Conservation (phyloP, 208 protist species). For the Acanthamoeba lenticulata region DNA sequence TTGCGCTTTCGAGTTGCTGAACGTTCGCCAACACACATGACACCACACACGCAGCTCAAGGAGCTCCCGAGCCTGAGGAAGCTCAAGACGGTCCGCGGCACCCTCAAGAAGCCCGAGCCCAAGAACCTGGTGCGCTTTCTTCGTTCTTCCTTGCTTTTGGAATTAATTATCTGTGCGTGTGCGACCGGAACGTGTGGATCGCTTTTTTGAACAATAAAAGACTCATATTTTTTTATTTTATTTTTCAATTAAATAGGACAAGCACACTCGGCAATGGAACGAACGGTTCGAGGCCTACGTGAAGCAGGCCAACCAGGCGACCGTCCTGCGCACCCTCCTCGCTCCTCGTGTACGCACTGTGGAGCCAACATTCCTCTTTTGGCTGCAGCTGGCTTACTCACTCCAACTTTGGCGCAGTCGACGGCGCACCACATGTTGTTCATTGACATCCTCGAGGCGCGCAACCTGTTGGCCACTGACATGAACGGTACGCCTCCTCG, state of each 20-base stretch:
- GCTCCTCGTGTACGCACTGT: neutral
- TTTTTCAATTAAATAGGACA: too few species aligned
- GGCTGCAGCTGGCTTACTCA: neutral
- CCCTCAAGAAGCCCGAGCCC: neutral
- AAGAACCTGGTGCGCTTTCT: neutral
- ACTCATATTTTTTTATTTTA: too few species aligned
- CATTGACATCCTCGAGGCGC: neutral
- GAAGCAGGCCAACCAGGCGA: neutral
- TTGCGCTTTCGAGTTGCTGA: too few species aligned
- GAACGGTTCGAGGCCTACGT: slow-evolving; percentile 18
- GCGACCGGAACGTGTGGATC: too few species aligned
- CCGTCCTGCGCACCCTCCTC: neutral
- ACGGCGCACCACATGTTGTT: neutral
- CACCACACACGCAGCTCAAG: neutral
- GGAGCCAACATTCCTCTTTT: neutral
- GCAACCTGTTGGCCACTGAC: slow-evolving; percentile 12
- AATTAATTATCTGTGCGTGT: too few species aligned
- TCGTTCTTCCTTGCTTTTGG: too few species aligned
- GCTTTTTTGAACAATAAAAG: neutral
- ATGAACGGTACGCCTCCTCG: neutral
- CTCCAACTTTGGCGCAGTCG: neutral
- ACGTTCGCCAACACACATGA: too few species aligned
- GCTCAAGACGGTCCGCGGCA: neutral
- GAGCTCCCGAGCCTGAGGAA: neutral
- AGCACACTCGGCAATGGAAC: neutral